These are phyloP conservation scores for Pseudogymnoascus sp. DNA, from an alignment of 2,329 filamentous ascomycete species.

Conservation along the genomic window DNA sequence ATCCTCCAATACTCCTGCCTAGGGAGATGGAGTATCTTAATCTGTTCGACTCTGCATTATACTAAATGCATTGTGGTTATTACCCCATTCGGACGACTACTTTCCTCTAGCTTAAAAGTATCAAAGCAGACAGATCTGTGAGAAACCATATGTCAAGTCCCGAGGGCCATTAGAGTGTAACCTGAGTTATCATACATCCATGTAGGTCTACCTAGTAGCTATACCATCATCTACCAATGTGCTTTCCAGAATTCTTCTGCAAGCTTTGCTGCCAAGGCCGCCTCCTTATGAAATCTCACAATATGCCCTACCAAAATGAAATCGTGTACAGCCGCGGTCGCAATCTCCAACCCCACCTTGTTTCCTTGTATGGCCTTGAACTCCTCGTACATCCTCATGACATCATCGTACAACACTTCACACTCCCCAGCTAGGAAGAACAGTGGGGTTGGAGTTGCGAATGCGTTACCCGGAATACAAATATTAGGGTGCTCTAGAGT, in stretches of 20 bases:
- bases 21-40: background rate
- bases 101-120: background rate
- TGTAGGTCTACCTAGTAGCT: background rate
- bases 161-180: background rate
- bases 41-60: background rate
- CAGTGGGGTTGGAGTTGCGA: slow-evolving; percentile 32
- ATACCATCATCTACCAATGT: background rate
- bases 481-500: slow-evolving; percentile 32
- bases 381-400: slow-evolving; percentile 30
- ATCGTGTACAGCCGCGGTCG: slow-evolving; percentile 37
- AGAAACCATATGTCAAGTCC: background rate
- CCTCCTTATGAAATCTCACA: slow-evolving; percentile 36
- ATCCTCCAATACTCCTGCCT: background rate
- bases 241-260: background rate
- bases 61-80: background rate
- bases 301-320: slow-evolving; percentile 33
- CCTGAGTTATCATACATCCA: background rate
- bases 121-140: background rate
- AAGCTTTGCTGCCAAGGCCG: slow-evolving; percentile 2
- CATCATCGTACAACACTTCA: slow-evolving; percentile 34
- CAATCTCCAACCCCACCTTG: slow-evolving; percentile 33
- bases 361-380: slow-evolving; percentile 34
- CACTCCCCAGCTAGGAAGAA: slow-evolving; percentile 35
- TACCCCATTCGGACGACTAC: background rate
- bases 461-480: slow-evolving; percentile 30